phyloP scores from a whole-genome alignment of 768 basidiomycete genomes.

The Trametes coccinea region DNA sequence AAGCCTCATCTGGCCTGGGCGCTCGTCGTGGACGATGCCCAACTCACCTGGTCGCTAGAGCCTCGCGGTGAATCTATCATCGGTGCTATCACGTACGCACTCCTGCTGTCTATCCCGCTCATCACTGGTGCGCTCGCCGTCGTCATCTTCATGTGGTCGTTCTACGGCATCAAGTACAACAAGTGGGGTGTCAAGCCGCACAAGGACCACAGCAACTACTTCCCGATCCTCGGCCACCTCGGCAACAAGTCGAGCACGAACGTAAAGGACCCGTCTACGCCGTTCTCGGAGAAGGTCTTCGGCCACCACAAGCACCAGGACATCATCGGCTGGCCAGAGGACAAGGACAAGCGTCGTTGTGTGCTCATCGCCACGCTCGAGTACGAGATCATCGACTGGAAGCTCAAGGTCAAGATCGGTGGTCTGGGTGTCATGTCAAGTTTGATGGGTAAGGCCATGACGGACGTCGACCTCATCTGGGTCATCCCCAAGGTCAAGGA shows the following conservation, averaged over 20 bases:
- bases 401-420: constrained; percentile 96
- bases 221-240: constrained; percentile 78
- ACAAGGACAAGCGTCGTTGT: constrained; percentile 86
- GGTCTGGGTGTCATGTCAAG: constrained; percentile 97
- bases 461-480: constrained; percentile 93
- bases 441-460: constrained; percentile 98
- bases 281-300: constrained; percentile 73
- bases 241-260: constrained; percentile 69
- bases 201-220: constrained; percentile 73
- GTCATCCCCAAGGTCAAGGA: constrained; percentile 95
- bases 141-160: constrained; percentile 89
- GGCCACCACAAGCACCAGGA: constrained; percentile 62
- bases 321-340: constrained; percentile 96
- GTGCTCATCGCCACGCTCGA: constrained; percentile 92
- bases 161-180: constrained; percentile 95
- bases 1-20: constrained; percentile 88
- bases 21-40: constrained; percentile 74
- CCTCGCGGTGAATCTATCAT: constrained; percentile 82
- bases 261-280: constrained; percentile 55
- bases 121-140: constrained; percentile 85
- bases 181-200: constrained; percentile 82
- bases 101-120: constrained; percentile 78
- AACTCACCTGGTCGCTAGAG: constrained; percentile 72
- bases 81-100: constrained; percentile 85
- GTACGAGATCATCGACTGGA: constrained; percentile 98